These are phyloP conservation scores for Theileria orientalis DNA, from an alignment of 169 alveolate species.

Conservation along the genomic window DNA sequence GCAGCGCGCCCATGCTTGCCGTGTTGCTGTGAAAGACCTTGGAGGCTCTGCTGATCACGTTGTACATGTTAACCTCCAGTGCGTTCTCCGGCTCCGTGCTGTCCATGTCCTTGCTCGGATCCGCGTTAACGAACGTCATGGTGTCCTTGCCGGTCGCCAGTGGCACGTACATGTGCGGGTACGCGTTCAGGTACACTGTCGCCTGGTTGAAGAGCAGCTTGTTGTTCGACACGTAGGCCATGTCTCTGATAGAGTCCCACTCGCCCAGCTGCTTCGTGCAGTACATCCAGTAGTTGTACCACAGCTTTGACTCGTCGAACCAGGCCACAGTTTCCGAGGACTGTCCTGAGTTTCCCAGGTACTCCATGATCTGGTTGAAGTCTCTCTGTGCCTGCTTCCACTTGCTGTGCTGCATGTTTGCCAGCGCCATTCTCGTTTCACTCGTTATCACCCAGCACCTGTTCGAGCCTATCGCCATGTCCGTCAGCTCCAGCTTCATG, in stretches of 20 bases:
- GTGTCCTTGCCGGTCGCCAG: not conserved
- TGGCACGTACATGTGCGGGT: not conserved
- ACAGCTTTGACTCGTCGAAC: constrained; percentile 68
- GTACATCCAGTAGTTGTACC: constrained; percentile 75
- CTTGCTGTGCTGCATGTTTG: constrained; percentile 52
- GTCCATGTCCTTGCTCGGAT: not conserved
- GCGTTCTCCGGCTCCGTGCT: not conserved
- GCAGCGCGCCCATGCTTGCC: not conserved
- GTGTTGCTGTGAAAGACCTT: not conserved
- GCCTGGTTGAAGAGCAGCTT: constrained; percentile 61
- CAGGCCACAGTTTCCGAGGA: constrained; percentile 66
- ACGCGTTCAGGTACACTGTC: not conserved
- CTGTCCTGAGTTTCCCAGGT: constrained; percentile 50
- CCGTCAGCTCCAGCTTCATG: constrained; percentile 34
- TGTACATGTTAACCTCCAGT: not conserved
- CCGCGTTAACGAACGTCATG: not conserved
- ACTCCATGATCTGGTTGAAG: constrained; percentile 56
- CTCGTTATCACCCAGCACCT: constrained; percentile 63
- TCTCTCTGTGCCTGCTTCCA: constrained; percentile 65
- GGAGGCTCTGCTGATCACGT: not conserved
- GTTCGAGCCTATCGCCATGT: constrained; percentile 57
- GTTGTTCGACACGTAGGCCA: constrained; percentile 68
- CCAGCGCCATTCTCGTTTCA: constrained; percentile 59
- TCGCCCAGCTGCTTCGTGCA: constrained; percentile 72
- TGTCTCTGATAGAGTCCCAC: constrained; percentile 71